Conservation (phyloP, 306 rosid species). For the Morella rubra region DNA sequence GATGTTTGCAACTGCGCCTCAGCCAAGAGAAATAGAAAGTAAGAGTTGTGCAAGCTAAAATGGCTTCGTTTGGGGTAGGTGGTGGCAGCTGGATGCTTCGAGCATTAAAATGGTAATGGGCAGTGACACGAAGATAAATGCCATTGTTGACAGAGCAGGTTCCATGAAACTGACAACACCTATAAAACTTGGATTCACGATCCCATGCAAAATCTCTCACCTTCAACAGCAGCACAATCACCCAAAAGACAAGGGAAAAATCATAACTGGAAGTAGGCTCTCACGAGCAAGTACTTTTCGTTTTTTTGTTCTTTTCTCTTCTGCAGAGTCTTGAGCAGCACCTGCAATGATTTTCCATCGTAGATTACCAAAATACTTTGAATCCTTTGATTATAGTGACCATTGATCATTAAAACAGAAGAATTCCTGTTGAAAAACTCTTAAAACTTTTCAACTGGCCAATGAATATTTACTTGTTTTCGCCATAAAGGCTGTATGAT, state of each 20-base stretch:
- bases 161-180: background rate
- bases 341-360: background rate
- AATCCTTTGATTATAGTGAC: no score
- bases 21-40: no score
- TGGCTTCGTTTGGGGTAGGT: background rate
- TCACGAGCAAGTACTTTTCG: background rate
- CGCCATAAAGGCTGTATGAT: background rate
- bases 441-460: no score
- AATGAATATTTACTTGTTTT: no score
- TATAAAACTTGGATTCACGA: background rate
- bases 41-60: background rate
- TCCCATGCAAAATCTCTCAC: background rate
- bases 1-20: no score
- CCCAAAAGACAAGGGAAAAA: background rate
- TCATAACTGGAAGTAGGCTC: background rate
- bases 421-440: no score
- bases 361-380: no score
- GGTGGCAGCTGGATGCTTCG: background rate
- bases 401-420: no score
- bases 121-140: background rate
- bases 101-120: background rate
- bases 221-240: background rate
- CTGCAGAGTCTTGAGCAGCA: background rate
- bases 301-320: no score
- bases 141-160: background rate